Evolutionary conservation across 2,329 filamentous ascomycete species (phyloP), one percentile per base, ranked within the genome.

Genomic region (Chrysoporthe cubensis): DNA sequence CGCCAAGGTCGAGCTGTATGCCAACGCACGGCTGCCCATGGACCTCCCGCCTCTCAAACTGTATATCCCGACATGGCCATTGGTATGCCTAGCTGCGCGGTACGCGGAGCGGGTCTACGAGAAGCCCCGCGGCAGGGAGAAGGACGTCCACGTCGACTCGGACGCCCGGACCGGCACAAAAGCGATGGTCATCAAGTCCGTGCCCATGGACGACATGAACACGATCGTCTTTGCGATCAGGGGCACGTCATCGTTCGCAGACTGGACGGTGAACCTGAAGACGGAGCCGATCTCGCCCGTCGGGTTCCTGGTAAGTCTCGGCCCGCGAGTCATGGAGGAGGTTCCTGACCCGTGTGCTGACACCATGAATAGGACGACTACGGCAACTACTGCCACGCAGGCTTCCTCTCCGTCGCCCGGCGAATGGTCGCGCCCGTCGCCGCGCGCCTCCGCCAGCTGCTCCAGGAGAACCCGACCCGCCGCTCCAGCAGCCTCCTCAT

Each of bases 211-310:
- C 74, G 84, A 92, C 73, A 88, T 90, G 80, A 88, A 92, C 75
- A 90, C 90, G 21, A 90, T 97, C 66, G 90, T 96, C 13, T 92
- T 97, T 74, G 92, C 93, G 16, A 92, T 97, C 70, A 88, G 93
- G 26, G 93, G 93, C 26, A 93, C 90, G 0, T 88, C 92, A 34
- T 91, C 88, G 7, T 91, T 96, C 72, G 88, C 91, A 81, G 93
- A 97, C 79, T 97, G 93, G 93, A 87, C 91, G 1, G 91, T 96
- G 58, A 96, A 97, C 76, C 84, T 96, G 65, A 88, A 91, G 62
- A 87, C 87, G 1, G 87, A 85, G 0, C 92, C 92, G 0, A 82
- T 85, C 0, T 83, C 88, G 1, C 92, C 93, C 0, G 76, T 75
- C 0, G 87, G 86, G 1, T 96, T 96, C 75, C 82, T 97, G 37